These are phyloP conservation scores for Kodamaea lidongshanica DNA, from an alignment of 805 yeast species.

Conservation along the genomic window DNA sequence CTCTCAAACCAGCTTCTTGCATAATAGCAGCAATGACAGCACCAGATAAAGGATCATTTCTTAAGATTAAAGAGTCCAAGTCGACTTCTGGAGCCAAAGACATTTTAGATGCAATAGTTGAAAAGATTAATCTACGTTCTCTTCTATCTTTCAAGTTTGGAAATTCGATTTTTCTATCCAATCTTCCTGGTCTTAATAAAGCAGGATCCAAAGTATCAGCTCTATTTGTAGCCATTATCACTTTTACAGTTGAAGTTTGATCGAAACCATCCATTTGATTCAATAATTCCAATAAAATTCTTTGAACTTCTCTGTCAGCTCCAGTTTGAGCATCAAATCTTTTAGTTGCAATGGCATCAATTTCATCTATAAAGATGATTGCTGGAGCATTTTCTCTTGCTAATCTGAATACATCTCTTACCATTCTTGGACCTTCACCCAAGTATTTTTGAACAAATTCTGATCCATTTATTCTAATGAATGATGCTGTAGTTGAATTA, in stretches of 20 bases:
- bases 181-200: slow-evolving; percentile 89
- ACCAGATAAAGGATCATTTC: slow-evolving; percentile 96
- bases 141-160: slow-evolving; percentile 95
- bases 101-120: slow-evolving; percentile 96
- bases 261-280: slow-evolving; percentile 99
- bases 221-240: slow-evolving; percentile 98
- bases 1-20: slow-evolving; percentile 99
- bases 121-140: slow-evolving; percentile 92
- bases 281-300: slow-evolving; percentile 88
- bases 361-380: slow-evolving; percentile 95
- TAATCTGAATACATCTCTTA: slow-evolving; percentile 92
- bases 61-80: slow-evolving; percentile 84
- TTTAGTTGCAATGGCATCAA: slow-evolving; percentile 98
- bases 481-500: slow-evolving; percentile 89
- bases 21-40: slow-evolving; percentile 97
- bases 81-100: slow-evolving; percentile 97
- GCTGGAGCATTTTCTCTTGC: slow-evolving; percentile 98
- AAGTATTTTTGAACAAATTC: slow-evolving; percentile 97
- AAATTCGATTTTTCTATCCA: slow-evolving; percentile 96
- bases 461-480: slow-evolving; percentile 95
- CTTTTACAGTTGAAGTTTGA: slow-evolving; percentile 90
- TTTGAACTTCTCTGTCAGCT: slow-evolving; percentile 98
- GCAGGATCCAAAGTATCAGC: slow-evolving; percentile 99
- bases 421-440: slow-evolving; percentile 99
- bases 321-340: slow-evolving; percentile 99